A percentile compares a stretch with the other conserved stretches of the same genome.
phyloP scores from a whole-genome alignment of 179 eudicot genomes.

The Gypsophila paniculata region DNA sequence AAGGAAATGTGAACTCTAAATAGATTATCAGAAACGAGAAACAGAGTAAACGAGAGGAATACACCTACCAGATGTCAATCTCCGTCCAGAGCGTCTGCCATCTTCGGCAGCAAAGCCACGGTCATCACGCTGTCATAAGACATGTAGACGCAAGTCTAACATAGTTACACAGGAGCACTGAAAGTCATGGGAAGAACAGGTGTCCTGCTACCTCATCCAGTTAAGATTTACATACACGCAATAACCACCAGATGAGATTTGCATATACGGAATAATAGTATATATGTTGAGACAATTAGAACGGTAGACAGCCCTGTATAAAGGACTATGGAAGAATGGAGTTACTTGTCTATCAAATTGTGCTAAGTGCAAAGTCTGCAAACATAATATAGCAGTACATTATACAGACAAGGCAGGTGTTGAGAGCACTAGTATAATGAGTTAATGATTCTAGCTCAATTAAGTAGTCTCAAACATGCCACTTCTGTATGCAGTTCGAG shows the following conservation, averaged over 20 bases:
- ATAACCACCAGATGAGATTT: slow-evolving; percentile 30
- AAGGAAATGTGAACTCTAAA: slow-evolving; percentile 4
- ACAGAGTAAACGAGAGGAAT: background rate
- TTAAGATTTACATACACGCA: slow-evolving; percentile 43
- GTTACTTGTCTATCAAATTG: background rate
- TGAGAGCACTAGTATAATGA: background rate
- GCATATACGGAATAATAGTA: slow-evolving; percentile 12
- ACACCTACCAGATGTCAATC: slow-evolving; percentile 51
- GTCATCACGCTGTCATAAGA: slow-evolving; percentile 88
- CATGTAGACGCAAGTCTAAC: slow-evolving; percentile 77
- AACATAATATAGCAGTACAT: too few relatives aligned
- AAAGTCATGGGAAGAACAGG: slow-evolving; percentile 42
- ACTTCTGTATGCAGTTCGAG: background rate
- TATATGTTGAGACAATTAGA: background rate
- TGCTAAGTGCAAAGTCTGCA: background rate
- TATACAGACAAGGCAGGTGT: background rate
- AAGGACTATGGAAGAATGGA: slow-evolving; percentile 6
- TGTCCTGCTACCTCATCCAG: slow-evolving; percentile 48
- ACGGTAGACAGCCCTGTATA: background rate
- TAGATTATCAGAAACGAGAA: background rate
- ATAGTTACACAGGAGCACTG: slow-evolving; percentile 57
- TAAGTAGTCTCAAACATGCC: background rate
- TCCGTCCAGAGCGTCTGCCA: slow-evolving; percentile 52
- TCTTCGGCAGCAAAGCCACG: slow-evolving; percentile 60
- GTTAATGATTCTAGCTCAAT: background rate